phyloP scores from a whole-genome alignment of 305 asterid species.

The Andrographis paniculata region DNA sequence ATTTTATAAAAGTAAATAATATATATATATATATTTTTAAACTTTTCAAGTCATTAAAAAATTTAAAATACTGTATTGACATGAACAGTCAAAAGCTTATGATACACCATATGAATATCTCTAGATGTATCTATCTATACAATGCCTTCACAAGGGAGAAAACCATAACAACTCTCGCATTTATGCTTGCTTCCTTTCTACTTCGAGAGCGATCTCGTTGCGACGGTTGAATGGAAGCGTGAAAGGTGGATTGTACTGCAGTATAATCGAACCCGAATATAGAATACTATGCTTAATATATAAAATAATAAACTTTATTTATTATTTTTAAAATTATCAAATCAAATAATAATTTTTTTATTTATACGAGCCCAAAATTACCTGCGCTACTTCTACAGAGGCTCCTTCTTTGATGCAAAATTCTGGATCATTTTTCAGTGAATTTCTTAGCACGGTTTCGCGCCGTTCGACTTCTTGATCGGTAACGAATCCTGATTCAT shows the following conservation, averaged over 20 bases:
- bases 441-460: slow-evolving; percentile 49
- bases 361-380: slow-evolving; percentile 6
- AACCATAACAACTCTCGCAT: slow-evolving; percentile 10
- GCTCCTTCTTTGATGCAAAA: slow-evolving; percentile 48
- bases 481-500: slow-evolving; percentile 68
- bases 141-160: not conserved
- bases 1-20: too few relatives aligned
- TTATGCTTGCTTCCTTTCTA: slow-evolving; percentile 53
- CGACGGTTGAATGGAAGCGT: slow-evolving; percentile 81
- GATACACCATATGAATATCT: too few relatives aligned
- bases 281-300: not conserved
- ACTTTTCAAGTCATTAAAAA: too few relatives aligned
- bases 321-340: too few relatives aligned
- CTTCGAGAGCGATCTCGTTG: slow-evolving; percentile 83
- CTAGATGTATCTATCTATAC: not conserved
- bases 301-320: too few relatives aligned
- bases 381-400: slow-evolving; percentile 80
- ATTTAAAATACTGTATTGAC: too few relatives aligned
- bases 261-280: not conserved
- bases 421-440: slow-evolving; percentile 37
- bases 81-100: too few relatives aligned
- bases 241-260: slow-evolving; percentile 96
- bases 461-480: slow-evolving; percentile 67
- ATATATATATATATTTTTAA: too few relatives aligned
- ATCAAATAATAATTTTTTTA: too few relatives aligned